Evolutionary conservation across 1,139 yeast species (phyloP), one percentile per base, ranked within the genome.

Genomic region (Yamadazyma siamensis): DNA sequence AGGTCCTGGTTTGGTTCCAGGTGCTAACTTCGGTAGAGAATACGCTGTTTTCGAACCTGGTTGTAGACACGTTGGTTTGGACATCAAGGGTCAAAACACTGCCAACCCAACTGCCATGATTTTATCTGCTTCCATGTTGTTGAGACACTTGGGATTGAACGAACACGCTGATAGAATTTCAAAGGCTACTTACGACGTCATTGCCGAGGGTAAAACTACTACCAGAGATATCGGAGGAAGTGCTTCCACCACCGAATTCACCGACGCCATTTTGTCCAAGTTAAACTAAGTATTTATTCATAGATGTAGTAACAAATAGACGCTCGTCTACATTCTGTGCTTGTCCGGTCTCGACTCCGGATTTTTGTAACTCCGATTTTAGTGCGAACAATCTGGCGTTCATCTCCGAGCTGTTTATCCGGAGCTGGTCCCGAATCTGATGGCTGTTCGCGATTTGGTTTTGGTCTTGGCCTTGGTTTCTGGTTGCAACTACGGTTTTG

Each of bases 41-140:
- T 82, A 84, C 63, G 97, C 98, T 38, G 94, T 91, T 44, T 91
- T 91, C 64, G 98, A 91, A 75, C 98, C 98, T 52, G 98, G 97
- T 65, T 89, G 96, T 71, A 85, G 97, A 76, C 98, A 91, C 71
- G 97, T 89, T 54, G 98, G 97, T 65, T 76, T 88, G 54, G 97
- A 89, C 67, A 85, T 91, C 61, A 76, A 86, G 73, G 96, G 95
- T 58, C 80, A 85, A 66, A 84, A 87, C 73, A 75, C 85, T 46
- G 97, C 97, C 47, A 91, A 91, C 80, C 98, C 98, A 63, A 87
- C 97, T 42, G 97, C 96, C 50, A 83, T 89, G 94, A 83, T 89
- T 54, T 75, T 89, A 56, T 86, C 95, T 38, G 77, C 95, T 32
- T 67, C 89, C 46, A 80, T 89, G 84, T 65, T 89, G 81, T 77